phyloP scores from a whole-genome alignment of 768 basidiomycete genomes.

The Gloeophyllum trabeum region DNA sequence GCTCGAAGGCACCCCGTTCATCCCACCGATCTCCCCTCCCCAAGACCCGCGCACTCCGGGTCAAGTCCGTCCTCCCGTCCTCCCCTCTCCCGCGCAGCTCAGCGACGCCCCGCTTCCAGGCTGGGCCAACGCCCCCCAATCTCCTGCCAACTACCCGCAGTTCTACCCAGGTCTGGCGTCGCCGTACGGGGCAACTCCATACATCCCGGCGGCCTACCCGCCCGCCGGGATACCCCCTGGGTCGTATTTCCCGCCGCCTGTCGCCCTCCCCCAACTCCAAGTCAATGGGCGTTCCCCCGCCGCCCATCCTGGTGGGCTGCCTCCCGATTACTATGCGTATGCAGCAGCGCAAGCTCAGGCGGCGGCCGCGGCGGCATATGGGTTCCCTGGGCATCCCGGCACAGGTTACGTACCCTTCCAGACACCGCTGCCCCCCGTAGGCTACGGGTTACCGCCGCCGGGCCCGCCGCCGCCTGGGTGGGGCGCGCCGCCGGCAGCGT shows the following conservation, averaged over 20 bases:
- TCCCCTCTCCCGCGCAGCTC: constrained; percentile 14
- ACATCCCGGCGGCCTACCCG: constrained; percentile 4
- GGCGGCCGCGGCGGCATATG: constrained; percentile 7
- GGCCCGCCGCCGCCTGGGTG: constrained; percentile 5
- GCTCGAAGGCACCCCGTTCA: background rate
- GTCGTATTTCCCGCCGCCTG: constrained; percentile 21
- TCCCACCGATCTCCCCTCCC: background rate
- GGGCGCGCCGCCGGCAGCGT: background rate
- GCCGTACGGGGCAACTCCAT: constrained; percentile 10
- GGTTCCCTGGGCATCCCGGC: constrained; percentile 6
- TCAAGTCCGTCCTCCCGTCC: constrained; percentile 11
- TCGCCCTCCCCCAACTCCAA: constrained; percentile 12
- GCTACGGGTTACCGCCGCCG: constrained; percentile 1
- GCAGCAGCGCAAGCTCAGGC: constrained; percentile 2
- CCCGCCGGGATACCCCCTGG: constrained; percentile 9
- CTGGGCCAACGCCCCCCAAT: constrained; percentile 3
- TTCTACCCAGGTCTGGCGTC: constrained; percentile 4
- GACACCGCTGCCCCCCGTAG: constrained; percentile 20
- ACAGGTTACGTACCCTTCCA: constrained; percentile 18
- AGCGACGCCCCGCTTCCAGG: constrained; percentile 3
- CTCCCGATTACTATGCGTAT: constrained; percentile 20
- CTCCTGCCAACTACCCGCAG: constrained; percentile 10
- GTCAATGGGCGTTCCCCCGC: background rate
- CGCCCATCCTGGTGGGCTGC: constrained; percentile 11
- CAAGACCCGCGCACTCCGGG: background rate